Evolutionary conservation across 345 rosid species (phyloP).

Genomic region (Acer campestre): DNA sequence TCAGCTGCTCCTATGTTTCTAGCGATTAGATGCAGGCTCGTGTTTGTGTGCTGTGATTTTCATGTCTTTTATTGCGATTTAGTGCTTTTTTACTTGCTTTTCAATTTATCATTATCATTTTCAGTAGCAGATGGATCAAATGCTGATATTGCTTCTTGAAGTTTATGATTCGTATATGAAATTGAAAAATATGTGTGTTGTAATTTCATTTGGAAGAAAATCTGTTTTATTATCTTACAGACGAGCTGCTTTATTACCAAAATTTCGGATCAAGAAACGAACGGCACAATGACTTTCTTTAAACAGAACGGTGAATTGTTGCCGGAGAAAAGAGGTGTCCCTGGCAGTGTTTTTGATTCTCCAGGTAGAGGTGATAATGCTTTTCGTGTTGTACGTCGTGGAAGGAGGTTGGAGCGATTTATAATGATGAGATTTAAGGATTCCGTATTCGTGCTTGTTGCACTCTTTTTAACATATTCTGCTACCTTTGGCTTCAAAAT

Average conservation of each 20-base stretch:
- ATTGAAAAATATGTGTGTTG: background rate
- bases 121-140: background rate
- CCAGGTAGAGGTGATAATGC: conserved; percentile 20
- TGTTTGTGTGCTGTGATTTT: background rate
- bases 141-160: background rate
- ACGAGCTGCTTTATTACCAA: conserved; percentile 20
- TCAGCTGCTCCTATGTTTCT: too few species aligned
- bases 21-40: background rate
- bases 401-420: conserved; percentile 59
- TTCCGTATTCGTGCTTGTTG: conserved; percentile 45
- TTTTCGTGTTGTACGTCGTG: conserved; percentile 47
- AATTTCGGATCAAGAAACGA: background rate
- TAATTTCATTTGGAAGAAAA: background rate
- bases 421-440: conserved; percentile 45
- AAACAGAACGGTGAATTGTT: conserved; percentile 34
- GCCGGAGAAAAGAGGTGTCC: conserved; percentile 48
- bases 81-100: background rate
- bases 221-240: conserved; percentile 2
- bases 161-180: background rate
- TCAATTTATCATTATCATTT: background rate
- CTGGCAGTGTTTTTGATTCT: conserved; percentile 7
- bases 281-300: conserved; percentile 12
- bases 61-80: background rate
- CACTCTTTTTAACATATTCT: conserved; percentile 49
- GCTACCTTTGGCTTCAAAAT: conserved; percentile 54